Evolutionary conservation across 1,284 basidiomycete genomes (phyloP).

Genomic region (Neotropicomus parvogracilis): DNA sequence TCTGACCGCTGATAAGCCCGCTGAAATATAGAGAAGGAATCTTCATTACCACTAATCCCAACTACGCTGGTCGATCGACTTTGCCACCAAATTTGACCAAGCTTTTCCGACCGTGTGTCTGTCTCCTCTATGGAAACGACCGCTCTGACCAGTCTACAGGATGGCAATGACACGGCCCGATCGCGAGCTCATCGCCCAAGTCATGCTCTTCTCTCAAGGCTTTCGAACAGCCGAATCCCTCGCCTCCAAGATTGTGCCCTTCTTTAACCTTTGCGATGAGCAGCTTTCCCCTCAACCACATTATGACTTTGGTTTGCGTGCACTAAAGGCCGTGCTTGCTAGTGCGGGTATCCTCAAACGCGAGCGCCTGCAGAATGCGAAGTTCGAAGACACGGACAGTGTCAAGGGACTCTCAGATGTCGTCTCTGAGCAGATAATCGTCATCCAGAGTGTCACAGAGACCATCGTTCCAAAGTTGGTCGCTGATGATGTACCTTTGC

Average conservation of each 20-base stretch:
- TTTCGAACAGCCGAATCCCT: constrained; percentile 96
- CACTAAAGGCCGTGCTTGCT: constrained; percentile 93
- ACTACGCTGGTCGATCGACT: constrained; percentile 96
- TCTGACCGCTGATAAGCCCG: constrained; percentile 2
- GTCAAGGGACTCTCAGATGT: constrained; percentile 60
- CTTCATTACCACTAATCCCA: constrained; percentile 97
- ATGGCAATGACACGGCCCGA: constrained; percentile 99
- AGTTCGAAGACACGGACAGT: constrained; percentile 43
- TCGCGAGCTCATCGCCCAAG: constrained; percentile 97
- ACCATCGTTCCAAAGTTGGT: constrained; percentile 98
- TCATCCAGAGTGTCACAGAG: constrained; percentile 99
- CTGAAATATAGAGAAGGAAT: constrained; percentile 49
- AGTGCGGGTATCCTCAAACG: constrained; percentile 98
- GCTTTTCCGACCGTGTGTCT: constrained; percentile 82
- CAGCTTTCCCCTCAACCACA: constrained; percentile 97
- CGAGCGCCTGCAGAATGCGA: constrained; percentile 66
- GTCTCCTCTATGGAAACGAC: background rate
- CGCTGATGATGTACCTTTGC: constrained; percentile 92
- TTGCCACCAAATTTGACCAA: constrained; percentile 96
- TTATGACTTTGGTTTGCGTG: constrained; percentile 98
- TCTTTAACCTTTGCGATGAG: constrained; percentile 98
- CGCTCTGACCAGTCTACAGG: constrained; percentile 40
- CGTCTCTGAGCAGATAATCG: constrained; percentile 88
- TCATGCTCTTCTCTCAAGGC: constrained; percentile 99
- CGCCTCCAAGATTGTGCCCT: constrained; percentile 96